Base-by-base conservation (phyloP, 352 stramenopile genomes). In the Globisporangium emineosum region DNA sequence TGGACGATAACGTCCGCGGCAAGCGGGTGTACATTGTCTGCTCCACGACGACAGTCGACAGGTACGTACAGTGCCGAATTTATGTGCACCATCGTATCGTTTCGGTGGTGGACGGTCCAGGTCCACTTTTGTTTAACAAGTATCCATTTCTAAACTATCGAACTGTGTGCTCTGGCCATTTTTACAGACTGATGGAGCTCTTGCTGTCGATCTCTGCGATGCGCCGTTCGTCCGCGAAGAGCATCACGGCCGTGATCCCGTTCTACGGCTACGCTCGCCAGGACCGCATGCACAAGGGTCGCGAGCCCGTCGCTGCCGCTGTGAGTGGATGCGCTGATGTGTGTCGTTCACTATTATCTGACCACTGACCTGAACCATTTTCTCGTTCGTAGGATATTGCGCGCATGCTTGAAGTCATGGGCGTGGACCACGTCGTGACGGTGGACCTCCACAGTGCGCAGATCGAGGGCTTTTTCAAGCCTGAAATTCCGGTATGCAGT, bases 371-470 rank as follows among this genome's bases (percentile, higher is more conserved):
- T n/a, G n/a, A 42, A 3, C 53, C 30, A 17, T 17, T 60, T 49
- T 29, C n/a, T 40, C 43, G 66, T 8, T 52, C 25, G 1, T 63
- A 91, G 83, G 85, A 96, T 40, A 83, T 96, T 50, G 87, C 87
- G 21, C 80, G 81, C 30, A 96, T 96, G 87, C 83, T 96, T 7
- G 85, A 96, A 66, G 88, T 90, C n/a, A 94, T 96, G 86, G 87
- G 87, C 29, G 86, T 96, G 60, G 86, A 96, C 61, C 87, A 94
- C 66, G 85, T 96, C 23, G 86, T 96, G 67, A 94, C 87, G 0
- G 84, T 96, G 25, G 85, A 96, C 49, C 74, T 96, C n/a, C 87
- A 96, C 75, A 96, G 85, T 49, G 81, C 85, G 40, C 87, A 96
- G 68, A 92, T 94, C 59, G 87, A 96, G 68, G 87, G 87, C 21